Evolutionary conservation across 345 rosid species (phyloP), one percentile per base, ranked within the genome.

Genomic region (Linum usitatissimum): DNA sequence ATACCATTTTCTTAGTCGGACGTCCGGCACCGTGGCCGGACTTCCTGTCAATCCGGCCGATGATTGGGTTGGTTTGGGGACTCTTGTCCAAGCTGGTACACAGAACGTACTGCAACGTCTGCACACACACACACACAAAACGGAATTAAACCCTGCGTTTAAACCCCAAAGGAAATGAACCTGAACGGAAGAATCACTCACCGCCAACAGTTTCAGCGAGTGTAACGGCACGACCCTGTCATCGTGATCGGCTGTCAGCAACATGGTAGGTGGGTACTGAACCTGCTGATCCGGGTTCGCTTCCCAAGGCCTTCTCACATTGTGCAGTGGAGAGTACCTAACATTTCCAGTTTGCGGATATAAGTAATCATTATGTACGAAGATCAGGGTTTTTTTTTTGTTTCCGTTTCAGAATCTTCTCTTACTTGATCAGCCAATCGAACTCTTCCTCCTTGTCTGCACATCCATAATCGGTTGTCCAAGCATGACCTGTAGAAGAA

Each of bases 21-120:
- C 86, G 96, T 51, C 97, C 97, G 0, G 86, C 90, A 39, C 99
- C 99, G 75, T 90, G 96, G 64, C 97, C 99, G 4, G 95, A 94
- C 72, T 93, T 90, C 19, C 87, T 78, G 64, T 93, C 99, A 6
- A 93, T 90, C 31, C 87, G 90, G 59, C 90, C 94, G 10, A 93
- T 76, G 7, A 93, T 74, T 5, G 94, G 97, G 70, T 90, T 93
- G 55, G 84, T 90, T 76, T 93, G 97, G 5, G 83, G 96, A 73
- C 88, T 86, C 15, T 79, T 82, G 70, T 87, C 84, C 76, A 86
- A 61, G 77, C 95, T 83, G 17, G 85, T 77, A 77, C 83, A 63
- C 56, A 92, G 64, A 53, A 80, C 81, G 59, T 93, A 64, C 66
- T 93, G 97, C 96, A 87, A 83, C 6, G 99, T 90, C 99, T 93